Conservation (phyloP, 2,329 filamentous ascomycete species). For the Fusarium pininemorale region DNA sequence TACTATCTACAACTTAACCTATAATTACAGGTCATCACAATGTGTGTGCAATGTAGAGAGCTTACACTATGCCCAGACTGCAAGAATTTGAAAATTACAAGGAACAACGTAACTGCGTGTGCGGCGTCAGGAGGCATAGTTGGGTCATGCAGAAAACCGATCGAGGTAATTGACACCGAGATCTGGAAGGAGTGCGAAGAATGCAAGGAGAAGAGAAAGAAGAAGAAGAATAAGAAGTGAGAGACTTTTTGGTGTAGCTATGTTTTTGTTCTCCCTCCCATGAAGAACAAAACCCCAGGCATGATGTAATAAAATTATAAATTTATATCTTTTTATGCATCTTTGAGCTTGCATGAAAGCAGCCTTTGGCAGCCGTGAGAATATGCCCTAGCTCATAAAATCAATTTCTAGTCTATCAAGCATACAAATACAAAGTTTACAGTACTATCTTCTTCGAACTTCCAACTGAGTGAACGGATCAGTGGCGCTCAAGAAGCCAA, state of each 20-base stretch:
- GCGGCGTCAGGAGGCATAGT: not conserved
- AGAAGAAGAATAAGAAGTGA: not conserved
- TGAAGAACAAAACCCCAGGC: rapidly evolving
- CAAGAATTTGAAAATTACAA: not conserved
- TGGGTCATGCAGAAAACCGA: not conserved
- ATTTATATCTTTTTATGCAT: no score
- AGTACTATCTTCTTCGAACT: not conserved
- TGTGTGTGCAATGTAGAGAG: not conserved
- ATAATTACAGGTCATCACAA: rapidly evolving
- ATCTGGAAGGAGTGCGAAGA: not conserved
- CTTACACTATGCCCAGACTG: not conserved
- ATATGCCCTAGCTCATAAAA: rapidly evolving
- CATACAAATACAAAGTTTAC: rapidly evolving
- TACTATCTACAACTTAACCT: no score
- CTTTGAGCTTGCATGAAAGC: rapidly evolving
- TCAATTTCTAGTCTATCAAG: not conserved
- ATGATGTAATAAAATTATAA: not conserved
- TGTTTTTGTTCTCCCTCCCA: rapidly evolving
- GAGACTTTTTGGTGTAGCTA: not conserved
- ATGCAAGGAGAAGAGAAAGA: not conserved
- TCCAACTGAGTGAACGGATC: not conserved
- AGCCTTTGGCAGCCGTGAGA: rapidly evolving
- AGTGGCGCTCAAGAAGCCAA: not conserved
- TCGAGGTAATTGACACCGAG: not conserved
- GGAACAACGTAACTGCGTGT: not conserved